phyloP scores from a whole-genome alignment of 805 yeast genomes.

The Ascoidea tarda region DNA sequence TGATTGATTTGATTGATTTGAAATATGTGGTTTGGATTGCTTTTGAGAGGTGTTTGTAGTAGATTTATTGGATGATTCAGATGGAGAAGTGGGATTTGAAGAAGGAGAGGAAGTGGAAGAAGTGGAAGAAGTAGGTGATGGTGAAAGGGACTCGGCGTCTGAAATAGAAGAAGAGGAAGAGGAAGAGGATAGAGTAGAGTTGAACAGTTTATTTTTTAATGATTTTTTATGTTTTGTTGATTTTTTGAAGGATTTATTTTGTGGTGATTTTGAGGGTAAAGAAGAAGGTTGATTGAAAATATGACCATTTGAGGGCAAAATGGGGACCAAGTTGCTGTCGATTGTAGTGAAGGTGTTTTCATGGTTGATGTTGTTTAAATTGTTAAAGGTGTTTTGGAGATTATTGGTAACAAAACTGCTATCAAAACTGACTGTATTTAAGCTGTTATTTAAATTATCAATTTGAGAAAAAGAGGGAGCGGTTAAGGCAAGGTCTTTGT shows the following conservation, averaged over 20 bases:
- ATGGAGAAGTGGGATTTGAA: conserved; percentile 1
- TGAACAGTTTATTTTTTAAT: background rate
- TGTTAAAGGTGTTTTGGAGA: conserved; percentile 5
- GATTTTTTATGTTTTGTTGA: too few relatives aligned
- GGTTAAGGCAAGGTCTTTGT: background rate
- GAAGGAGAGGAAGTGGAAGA: conserved; percentile 7
- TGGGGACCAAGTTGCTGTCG: conserved; percentile 16
- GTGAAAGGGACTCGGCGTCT: background rate
- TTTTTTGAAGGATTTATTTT: too few relatives aligned
- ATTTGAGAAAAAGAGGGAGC: conserved; percentile 1
- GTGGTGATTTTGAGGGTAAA: too few relatives aligned
- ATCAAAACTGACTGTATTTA: conserved; percentile 2
- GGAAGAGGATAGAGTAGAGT: conserved; percentile 2
- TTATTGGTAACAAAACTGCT: background rate
- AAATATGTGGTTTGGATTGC: conserved; percentile 50
- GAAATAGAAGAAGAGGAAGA: conserved; percentile 5
- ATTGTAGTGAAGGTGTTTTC: conserved; percentile 11
- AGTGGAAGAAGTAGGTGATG: background rate
- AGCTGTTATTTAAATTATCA: conserved; percentile 9
- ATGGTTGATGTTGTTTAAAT: conserved; percentile 6
- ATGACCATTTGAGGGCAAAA: background rate
- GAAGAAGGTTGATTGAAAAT: too few relatives aligned
- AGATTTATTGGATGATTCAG: conserved; percentile 1
- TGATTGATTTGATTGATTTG: too few relatives aligned
- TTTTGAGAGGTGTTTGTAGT: conserved; percentile 30